Evolutionary conservation across 495 filamentous ascomycete species (phyloP).

Genomic region (Aspergillus diversus): DNA sequence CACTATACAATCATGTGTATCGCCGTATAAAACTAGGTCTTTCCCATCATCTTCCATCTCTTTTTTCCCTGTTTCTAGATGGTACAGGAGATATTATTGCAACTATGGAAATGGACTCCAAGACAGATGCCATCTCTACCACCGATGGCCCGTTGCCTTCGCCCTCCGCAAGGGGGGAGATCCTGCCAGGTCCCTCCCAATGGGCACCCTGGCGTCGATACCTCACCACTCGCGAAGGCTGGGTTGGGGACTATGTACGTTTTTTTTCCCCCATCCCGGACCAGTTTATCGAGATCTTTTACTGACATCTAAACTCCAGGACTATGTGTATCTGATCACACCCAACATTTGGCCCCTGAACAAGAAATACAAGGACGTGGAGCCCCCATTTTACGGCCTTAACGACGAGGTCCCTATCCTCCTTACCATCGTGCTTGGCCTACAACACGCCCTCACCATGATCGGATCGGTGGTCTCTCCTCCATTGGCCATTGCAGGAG

Average conservation of each 20-base stretch:
- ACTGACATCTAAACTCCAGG: constrained; percentile 30
- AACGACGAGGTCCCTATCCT: constrained; percentile 79
- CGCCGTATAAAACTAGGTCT: not conserved
- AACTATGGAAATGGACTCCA: constrained; percentile 11
- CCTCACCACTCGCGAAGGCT: constrained; percentile 14
- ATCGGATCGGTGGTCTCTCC: constrained; percentile 66
- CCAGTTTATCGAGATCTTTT: not conserved
- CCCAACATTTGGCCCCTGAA: constrained; percentile 76
- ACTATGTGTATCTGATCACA: constrained; percentile 72
- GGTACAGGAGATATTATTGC: not conserved
- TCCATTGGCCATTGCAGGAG: constrained; percentile 72
- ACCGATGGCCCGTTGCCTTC: constrained; percentile 1
- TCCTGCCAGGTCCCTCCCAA: not conserved
- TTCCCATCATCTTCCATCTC: not conserved
- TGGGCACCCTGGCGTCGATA: constrained; percentile 16
- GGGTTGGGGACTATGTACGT: constrained; percentile 20
- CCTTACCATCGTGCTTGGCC: constrained; percentile 67
- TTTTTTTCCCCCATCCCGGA: not conserved
- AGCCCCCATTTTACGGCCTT: constrained; percentile 81
- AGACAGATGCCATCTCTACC: constrained; percentile 3
- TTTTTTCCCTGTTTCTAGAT: not conserved
- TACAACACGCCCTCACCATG: constrained; percentile 67
- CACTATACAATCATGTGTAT: constrained; percentile 1
- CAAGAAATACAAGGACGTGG: constrained; percentile 60
- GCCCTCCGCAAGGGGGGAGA: not conserved